These are phyloP conservation scores for sunflower (Helianthus annuus) DNA, from an alignment of 129 eudicot species.

Conservation along the genomic window HanXRQr2.0-SUNRISE NC_035440.2:15671995-15672494, in stretches of 20 bases:
- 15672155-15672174: neutral
- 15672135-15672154: neutral
- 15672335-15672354: too few species aligned
- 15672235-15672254: neutral
- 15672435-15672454: too few species aligned
- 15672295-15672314: neutral
- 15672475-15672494: too few species aligned
- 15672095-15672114: neutral
- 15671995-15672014: neutral
- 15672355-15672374: too few species aligned
- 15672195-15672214: neutral
- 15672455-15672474: too few species aligned
- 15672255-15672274: neutral
- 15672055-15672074: neutral
- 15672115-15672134: neutral
- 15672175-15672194: neutral
- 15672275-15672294: neutral
- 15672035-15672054: neutral
- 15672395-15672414: too few species aligned
- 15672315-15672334: slow-evolving; percentile 13
- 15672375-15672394: too few species aligned
- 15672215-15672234: neutral
- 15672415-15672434: too few species aligned
- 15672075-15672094: neutral
- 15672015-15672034: neutral